A percentile compares a stretch with the other conserved stretches of the same genome.
These are phyloP conservation scores for Melanogaster broomeanus DNA, from an alignment of 768 basidiomycete genomes.

Conservation along the genomic window DNA sequence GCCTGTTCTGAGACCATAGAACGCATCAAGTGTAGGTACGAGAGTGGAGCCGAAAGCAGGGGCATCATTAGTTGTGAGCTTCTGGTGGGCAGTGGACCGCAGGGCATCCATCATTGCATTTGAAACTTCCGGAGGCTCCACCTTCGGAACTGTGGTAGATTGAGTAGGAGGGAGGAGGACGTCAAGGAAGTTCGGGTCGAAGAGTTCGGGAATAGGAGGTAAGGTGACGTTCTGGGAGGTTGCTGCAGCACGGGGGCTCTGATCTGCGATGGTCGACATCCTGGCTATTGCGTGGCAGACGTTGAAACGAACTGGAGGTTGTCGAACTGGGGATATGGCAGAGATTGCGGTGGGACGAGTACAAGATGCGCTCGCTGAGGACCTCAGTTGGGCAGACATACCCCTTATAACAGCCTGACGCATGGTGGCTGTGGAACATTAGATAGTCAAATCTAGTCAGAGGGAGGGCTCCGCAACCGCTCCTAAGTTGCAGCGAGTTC, in stretches of 20 bases:
- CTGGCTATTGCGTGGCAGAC: no score
- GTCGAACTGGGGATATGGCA: no score
- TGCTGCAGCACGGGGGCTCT: conserved; percentile 9
- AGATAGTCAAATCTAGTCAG: neutral
- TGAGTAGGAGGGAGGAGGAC: conserved; percentile 45
- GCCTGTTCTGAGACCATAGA: conserved; percentile 41
- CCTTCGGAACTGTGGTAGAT: neutral
- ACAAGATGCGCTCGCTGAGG: neutral
- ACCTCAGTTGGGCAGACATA: no score
- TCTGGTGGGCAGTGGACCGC: conserved; percentile 41
- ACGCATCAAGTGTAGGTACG: conserved; percentile 58
- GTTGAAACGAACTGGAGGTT: no score
- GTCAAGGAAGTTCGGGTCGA: conserved; percentile 56
- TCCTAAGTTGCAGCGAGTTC: neutral
- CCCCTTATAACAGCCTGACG: neutral
- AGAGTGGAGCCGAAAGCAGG: conserved; percentile 53
- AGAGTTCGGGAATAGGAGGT: conserved; percentile 60
- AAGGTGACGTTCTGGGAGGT: conserved; percentile 49
- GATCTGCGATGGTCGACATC: neutral
- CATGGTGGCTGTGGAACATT: neutral
- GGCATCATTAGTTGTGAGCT: conserved; percentile 51
- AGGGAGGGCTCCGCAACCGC: neutral
- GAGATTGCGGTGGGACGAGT: neutral
- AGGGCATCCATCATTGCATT: conserved; percentile 63
- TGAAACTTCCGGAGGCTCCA: neutral